Evolutionary conservation across 176 grass and related monocot species (phyloP), one percentile per base, ranked within the genome.

Genomic region (Pharus latifolius): DNA sequence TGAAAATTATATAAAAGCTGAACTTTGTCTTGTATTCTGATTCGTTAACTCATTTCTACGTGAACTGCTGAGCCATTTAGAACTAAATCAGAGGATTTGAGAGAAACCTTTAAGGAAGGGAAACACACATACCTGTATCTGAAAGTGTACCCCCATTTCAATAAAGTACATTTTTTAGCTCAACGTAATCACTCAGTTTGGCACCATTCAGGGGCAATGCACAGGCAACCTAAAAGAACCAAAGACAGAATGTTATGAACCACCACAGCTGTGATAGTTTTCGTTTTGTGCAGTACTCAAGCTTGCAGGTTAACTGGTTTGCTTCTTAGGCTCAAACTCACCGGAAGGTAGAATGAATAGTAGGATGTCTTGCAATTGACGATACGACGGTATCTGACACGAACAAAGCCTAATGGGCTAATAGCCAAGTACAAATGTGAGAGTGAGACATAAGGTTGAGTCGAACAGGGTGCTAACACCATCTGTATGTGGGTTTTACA

Each of bases 291-390:
- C 49, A 56, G 7, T 40, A n/a, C 72, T 46, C 17, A 73, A 24
- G n/a, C n/a, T n/a, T n/a, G 29, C 3, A n/a, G n/a, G n/a, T n/a
- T 4, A 10, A 27, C n/a, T n/a, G n/a, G n/a, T 45, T 34, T 25
- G 22, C 19, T 57, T 58, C 0, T 19, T 2, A 56, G 53, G 29
- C 1, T 25, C 17, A 6, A 64, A 63, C 88, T 81, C 31, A 91
- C 88, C 51, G 88, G 84, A 25, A 87, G 65, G 32, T 91, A 91
- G 58, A 91, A 87, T 7, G 84, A 87, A 23, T 91, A 91, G 57
- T 87, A 91, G 27, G 88, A 71, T 32, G 88, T 87, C 65, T 91
- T 91, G 69, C 87, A 86, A 19, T 83, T 86, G 8, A 91, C 88
- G 69, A 91, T 87, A 15, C 84, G 83, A 50, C 64, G 79, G 28